These are phyloP conservation scores for Arthrocladium fulminans DNA, from an alignment of 2,329 filamentous ascomycete genomes.

Conservation along the genomic window DNA sequence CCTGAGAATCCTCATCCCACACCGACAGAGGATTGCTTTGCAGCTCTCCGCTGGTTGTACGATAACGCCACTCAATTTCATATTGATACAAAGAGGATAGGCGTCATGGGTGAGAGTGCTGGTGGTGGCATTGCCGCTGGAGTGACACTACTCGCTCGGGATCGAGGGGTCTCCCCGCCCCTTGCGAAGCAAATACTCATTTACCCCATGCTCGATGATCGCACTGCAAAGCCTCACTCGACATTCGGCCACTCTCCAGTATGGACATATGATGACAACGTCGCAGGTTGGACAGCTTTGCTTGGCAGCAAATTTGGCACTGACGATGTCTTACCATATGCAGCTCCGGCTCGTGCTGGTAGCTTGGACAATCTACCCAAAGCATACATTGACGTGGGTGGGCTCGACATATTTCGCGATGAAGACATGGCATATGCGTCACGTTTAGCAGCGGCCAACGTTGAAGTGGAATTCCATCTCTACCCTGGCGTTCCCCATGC, in stretches of 20 bases:
- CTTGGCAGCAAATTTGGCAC: conserved; percentile 27
- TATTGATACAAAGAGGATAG: conserved; percentile 34
- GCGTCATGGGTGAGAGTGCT: conserved; percentile 36
- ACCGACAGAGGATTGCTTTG: conserved; percentile 23
- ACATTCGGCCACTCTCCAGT: conserved; percentile 28
- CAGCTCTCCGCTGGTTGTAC: conserved; percentile 31
- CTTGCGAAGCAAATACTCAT: conserved; percentile 37
- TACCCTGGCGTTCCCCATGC: conserved; percentile 36
- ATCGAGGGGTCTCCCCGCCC: conserved; percentile 25
- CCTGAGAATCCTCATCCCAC: conserved; percentile 23
- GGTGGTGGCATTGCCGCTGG: conserved; percentile 37
- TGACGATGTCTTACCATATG: conserved; percentile 22
- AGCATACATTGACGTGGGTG: conserved; percentile 38
- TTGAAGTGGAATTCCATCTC: conserved; percentile 38
- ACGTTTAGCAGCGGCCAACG: conserved; percentile 34
- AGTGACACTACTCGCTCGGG: conserved; percentile 32
- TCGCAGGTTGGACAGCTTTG: conserved; percentile 35
- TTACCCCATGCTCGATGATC: conserved; percentile 43
- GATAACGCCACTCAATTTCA: conserved; percentile 32
- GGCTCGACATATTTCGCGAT: conserved; percentile 38
- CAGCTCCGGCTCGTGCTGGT: conserved; percentile 31
- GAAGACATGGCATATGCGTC: conserved; percentile 34
- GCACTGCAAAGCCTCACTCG: conserved; percentile 25
- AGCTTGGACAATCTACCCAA: conserved; percentile 34
- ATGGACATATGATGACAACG: conserved; percentile 34